Evolutionary conservation across 2,329 filamentous ascomycete species (phyloP), one percentile per base, ranked within the genome.

Genomic region (Esteya vermicola): DNA sequence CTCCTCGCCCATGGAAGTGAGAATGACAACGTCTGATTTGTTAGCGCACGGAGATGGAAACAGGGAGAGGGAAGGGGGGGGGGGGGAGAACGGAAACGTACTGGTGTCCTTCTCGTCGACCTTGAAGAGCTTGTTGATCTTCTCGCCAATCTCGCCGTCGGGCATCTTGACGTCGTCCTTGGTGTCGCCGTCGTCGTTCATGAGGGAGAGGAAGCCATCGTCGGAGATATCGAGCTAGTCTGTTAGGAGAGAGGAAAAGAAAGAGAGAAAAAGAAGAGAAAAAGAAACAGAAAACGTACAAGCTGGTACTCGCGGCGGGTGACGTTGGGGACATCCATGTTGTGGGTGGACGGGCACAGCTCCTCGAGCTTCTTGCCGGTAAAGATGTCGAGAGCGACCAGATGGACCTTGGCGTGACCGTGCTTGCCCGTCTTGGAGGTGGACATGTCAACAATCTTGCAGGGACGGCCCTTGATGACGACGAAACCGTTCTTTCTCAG

Each of bases 381-480:
- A 81, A 98, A 98, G 74, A 98, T 96, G 66, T 98, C 91, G 64
- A 93, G 78, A 62, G 86, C 91, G 59, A 95, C 82, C 57, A 98
- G 72, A 72, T 98, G 89, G 65, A 98, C 91, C 81, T 98, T 98
- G 71, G 91, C 91, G 84, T 98, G 93, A 67, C 91, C 91, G 83
- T 98, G 91, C 85, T 98, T 98, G 71, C 91, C 91, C 54, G 91
- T 98, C 88, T 98, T 98, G 67, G 91, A 98, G 73, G 91, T 98
- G 55, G 86, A 94, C 93, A 98, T 98, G 62, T 98, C 91, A 67
- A 96, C 85, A 58, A 98, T 98, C 84, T 96, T 98, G 88, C 91
- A 98, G 57, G 91, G 93, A 57, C 91, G 91, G 69, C 75, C 71
- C 81, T 98, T 98, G 73, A 98, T 96, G 65, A 89, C 81, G 66